Evolutionary conservation across 768 basidiomycete species (phyloP).

Genomic region (Lanmaoa pseudosensibilis): DNA sequence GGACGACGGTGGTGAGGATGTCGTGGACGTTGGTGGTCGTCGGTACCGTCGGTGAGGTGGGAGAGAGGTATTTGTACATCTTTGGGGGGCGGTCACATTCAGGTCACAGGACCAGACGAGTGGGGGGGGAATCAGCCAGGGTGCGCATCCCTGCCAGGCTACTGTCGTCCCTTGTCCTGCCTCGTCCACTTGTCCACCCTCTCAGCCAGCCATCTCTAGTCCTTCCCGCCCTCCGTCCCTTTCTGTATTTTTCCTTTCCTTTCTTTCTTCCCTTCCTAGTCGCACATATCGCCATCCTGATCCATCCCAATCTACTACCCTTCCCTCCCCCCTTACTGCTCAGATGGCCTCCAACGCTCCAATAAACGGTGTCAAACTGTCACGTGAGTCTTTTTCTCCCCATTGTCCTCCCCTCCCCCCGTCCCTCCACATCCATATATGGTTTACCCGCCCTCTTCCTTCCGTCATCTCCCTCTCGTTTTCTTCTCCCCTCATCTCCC

Average conservation of each 20-base stretch:
- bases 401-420: constrained; percentile 16
- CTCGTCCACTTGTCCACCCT: constrained; percentile 15
- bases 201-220: constrained; percentile 9
- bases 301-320: constrained; percentile 10
- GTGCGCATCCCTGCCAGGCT: constrained; percentile 24
- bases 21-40: not conserved
- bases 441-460: constrained; percentile 26
- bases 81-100: constrained; percentile 30
- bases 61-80: constrained; percentile 29
- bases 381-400: constrained; percentile 54
- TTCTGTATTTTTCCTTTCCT: not conserved
- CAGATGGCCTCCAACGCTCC: constrained; percentile 75
- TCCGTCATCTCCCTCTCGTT: constrained; percentile 35
- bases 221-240: constrained; percentile 6
- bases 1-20: not conserved
- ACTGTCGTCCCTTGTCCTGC: constrained; percentile 27
- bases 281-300: constrained; percentile 15
- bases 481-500: constrained; percentile 37
- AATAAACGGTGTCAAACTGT: constrained; percentile 87
- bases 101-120: constrained; percentile 33
- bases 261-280: not conserved
- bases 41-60: constrained; percentile 3
- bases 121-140: constrained; percentile 13
- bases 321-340: constrained; percentile 6
- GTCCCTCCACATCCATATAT: constrained; percentile 29